Evolutionary conservation across 2,329 filamentous ascomycete genomes (phyloP).

Genomic region (Nakataea oryzae): DNA sequence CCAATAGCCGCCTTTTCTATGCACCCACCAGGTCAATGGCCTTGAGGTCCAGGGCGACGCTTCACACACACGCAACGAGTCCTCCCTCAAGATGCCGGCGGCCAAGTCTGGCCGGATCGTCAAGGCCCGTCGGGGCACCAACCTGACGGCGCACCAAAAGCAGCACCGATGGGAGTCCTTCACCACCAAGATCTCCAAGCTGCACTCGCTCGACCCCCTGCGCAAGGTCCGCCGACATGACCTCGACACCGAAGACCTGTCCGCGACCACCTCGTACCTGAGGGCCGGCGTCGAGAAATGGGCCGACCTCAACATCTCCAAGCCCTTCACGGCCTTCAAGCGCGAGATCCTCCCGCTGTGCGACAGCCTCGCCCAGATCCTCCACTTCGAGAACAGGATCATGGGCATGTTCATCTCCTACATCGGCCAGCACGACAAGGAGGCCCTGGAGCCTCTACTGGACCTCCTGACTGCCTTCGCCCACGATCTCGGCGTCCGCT

Average conservation of each 20-base stretch:
- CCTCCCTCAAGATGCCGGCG: slow-evolving; percentile 40
- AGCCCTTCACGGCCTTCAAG: slow-evolving; percentile 67
- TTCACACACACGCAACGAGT: not conserved
- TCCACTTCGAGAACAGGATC: slow-evolving; percentile 82
- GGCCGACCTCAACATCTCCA: slow-evolving; percentile 83
- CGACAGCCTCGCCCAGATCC: slow-evolving; percentile 83
- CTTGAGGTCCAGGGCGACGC: not conserved
- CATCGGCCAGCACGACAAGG: slow-evolving; percentile 63
- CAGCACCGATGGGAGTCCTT: slow-evolving; percentile 90
- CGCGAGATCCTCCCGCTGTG: slow-evolving; percentile 65
- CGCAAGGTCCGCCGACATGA: slow-evolving; percentile 79
- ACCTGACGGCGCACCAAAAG: slow-evolving; percentile 63
- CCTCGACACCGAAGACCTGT: slow-evolving; percentile 68
- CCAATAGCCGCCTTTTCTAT: not conserved
- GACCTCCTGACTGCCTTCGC: slow-evolving; percentile 87
- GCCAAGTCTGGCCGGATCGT: slow-evolving; percentile 56
- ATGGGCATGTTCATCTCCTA: slow-evolving; percentile 66
- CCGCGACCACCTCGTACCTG: slow-evolving; percentile 77
- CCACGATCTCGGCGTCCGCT: slow-evolving; percentile 79
- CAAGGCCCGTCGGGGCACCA: slow-evolving; percentile 60
- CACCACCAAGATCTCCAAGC: slow-evolving; percentile 76
- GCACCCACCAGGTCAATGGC: not conserved
- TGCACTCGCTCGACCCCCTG: slow-evolving; percentile 83
- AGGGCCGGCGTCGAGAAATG: slow-evolving; percentile 75
- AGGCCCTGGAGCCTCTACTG: slow-evolving; percentile 76